These are phyloP conservation scores for Acanthamoeba divionensis DNA, from an alignment of 208 protist genomes.

Conservation along the genomic window DNA sequence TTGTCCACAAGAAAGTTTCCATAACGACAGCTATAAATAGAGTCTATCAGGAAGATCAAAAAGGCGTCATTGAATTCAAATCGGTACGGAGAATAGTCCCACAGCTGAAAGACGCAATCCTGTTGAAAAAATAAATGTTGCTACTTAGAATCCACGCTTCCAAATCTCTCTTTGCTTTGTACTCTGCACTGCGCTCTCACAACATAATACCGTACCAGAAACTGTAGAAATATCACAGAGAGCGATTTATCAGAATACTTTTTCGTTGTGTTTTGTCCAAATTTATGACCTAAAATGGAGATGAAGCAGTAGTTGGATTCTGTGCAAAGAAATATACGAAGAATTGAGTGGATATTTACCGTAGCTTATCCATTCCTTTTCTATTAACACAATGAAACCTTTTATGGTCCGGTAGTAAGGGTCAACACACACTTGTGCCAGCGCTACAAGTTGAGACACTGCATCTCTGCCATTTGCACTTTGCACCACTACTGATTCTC, in stretches of 20 bases:
- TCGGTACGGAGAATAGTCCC: slow-evolving; percentile 2
- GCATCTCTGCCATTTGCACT: background rate
- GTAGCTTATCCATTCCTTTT: slow-evolving; percentile 88
- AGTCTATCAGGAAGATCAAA: slow-evolving; percentile 19
- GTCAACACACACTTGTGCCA: slow-evolving; percentile 86
- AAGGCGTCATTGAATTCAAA: slow-evolving; percentile 38
- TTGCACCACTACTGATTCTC: slow-evolving; percentile 30
- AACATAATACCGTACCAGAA: background rate
- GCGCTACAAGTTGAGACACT: slow-evolving; percentile 77
- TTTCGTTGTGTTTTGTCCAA: background rate
- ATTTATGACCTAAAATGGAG: background rate
- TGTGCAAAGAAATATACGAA: background rate
- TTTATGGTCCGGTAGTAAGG: slow-evolving; percentile 84
- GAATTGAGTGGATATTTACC: slow-evolving; percentile 62
- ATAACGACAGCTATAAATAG: slow-evolving; percentile 14
- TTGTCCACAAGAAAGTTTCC: background rate
- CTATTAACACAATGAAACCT: slow-evolving; percentile 84
- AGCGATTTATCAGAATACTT: background rate
- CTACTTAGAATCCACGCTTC: background rate
- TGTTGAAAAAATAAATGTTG: background rate
- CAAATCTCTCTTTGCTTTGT: background rate
- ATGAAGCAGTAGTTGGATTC: too few relatives aligned
- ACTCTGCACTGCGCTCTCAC: background rate
- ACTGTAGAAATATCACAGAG: background rate
- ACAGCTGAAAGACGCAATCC: slow-evolving; percentile 49